Conservation (phyloP, 352 stramenopile species). For the Phytophthora pisi region DNA sequence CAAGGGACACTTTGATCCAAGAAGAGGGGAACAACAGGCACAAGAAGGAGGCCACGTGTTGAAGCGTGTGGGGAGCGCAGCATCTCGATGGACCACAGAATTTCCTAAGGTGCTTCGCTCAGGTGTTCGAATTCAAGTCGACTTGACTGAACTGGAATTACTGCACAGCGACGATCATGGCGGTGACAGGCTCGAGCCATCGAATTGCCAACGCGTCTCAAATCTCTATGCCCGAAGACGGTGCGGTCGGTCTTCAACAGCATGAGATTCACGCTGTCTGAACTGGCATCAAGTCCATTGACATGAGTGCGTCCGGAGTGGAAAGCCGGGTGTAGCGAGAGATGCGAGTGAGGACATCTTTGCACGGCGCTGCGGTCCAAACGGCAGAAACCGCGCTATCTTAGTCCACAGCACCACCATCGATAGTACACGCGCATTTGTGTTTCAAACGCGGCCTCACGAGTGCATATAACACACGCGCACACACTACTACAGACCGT, state of each 20-base stretch:
- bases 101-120: background rate
- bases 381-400: conserved; percentile 9
- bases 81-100: conserved; percentile 18
- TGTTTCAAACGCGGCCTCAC: conserved; percentile 9
- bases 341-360: conserved; percentile 25
- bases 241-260: background rate
- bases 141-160: background rate
- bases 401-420: conserved; percentile 22
- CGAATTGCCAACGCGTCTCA: conserved; percentile 5
- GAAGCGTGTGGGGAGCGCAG: background rate
- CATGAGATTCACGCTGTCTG: conserved; percentile 14
- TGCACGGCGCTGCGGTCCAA: conserved; percentile 8
- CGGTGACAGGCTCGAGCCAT: background rate
- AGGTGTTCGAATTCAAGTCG: background rate
- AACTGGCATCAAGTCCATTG: conserved; percentile 26
- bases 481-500: background rate
- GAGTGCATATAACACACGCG: background rate
- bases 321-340: conserved; percentile 18
- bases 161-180: background rate
- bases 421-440: conserved; percentile 21
- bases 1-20: conserved; percentile 15
- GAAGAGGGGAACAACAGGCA: conserved; percentile 13
- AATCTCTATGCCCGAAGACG: conserved; percentile 16
- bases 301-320: conserved; percentile 34
- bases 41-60: conserved; percentile 3